Conservation (phyloP, 176 grass and related monocot genomes). For the Carex myosuroides region DNA sequence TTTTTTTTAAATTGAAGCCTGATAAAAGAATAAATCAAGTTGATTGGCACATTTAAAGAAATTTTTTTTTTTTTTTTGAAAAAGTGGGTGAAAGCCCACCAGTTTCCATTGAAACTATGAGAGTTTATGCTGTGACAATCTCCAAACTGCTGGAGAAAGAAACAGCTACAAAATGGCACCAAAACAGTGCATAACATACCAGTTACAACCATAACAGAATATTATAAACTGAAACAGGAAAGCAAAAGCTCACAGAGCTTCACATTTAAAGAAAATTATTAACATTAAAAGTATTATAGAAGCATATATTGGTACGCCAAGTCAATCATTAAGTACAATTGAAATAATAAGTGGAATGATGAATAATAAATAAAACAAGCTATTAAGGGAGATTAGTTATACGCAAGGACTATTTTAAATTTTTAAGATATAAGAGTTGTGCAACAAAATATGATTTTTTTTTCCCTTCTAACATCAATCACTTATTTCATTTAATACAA, state of each 20-base stretch:
- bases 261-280: neutral
- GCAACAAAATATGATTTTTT: neutral
- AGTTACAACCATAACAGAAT: too few relatives aligned
- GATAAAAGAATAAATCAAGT: neutral
- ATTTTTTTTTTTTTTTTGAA: neutral
- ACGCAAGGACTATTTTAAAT: neutral
- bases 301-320: neutral
- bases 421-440: neutral
- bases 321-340: neutral
- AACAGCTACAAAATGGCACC: too few relatives aligned
- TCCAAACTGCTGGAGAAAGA: too few relatives aligned
- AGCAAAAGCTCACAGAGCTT: too few relatives aligned
- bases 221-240: too few relatives aligned
- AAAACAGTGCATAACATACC: too few relatives aligned
- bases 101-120: too few relatives aligned
- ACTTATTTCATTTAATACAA: neutral
- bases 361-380: neutral
- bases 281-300: neutral
- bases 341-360: neutral
- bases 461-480: neutral
- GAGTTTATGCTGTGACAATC: too few relatives aligned
- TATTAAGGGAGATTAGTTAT: neutral
- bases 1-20: neutral
- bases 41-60: neutral
- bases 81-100: too few relatives aligned